Evolutionary conservation across 2,329 filamentous ascomycete genomes (phyloP).

Genomic region (Talaromyces islandicus): DNA sequence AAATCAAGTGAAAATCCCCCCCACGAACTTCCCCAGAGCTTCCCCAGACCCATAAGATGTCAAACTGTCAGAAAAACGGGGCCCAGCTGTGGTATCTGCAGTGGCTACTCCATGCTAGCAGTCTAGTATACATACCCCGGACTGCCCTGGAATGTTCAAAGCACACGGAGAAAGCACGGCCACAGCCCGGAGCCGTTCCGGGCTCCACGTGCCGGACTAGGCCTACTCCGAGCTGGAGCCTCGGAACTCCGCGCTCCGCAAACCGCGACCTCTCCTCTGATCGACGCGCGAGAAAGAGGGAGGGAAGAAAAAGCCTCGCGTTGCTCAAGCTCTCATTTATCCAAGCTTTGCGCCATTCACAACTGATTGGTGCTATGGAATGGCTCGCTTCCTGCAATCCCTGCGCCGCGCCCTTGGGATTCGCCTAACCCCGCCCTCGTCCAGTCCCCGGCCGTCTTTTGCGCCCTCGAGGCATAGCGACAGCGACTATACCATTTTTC

Average conservation of each 20-base stretch:
- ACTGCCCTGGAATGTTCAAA: background rate
- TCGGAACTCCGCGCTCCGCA: background rate
- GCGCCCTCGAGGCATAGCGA: slow-evolving; percentile 27
- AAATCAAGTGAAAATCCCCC: no score
- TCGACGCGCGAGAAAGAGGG: background rate
- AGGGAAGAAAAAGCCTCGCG: background rate
- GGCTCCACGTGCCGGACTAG: background rate
- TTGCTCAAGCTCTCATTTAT: no score
- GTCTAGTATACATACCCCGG: background rate
- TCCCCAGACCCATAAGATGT: background rate
- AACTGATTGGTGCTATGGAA: slow-evolving; percentile 13
- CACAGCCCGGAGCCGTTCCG: background rate
- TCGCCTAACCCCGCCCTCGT: background rate
- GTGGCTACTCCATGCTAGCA: no score
- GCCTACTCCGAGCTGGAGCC: background rate
- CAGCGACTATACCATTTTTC: slow-evolving; percentile 33
- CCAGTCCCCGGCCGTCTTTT: slow-evolving; percentile 10
- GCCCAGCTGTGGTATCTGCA: background rate
- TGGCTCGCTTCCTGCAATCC: slow-evolving; percentile 30
- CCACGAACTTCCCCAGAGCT: background rate
- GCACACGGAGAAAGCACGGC: background rate
- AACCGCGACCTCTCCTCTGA: background rate
- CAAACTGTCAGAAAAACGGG: background rate
- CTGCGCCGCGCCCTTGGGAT: slow-evolving; percentile 25
- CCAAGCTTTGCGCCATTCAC: no score